Base-by-base conservation (phyloP, 1,139 yeast species). In the Candida sp. region DNA sequence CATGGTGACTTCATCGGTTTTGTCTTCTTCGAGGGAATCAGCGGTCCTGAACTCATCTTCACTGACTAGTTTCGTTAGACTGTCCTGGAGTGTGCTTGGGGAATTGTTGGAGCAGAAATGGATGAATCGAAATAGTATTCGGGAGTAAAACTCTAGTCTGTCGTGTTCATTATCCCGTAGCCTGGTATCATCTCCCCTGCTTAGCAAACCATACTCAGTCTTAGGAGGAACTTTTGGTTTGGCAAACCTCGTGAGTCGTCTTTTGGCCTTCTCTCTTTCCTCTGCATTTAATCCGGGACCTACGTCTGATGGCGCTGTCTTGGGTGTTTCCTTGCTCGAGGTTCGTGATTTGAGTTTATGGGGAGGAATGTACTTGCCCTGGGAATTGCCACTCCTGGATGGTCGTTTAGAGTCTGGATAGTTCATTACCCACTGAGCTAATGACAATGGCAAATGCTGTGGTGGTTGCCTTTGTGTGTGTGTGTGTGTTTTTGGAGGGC, bases 161-260 rank as follows among this genome's bases (percentile, higher is more conserved):
- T 75, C 81, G 5, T 55, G 51, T 11, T 64, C 63, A 57, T 79
- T 80, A n/a, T 69, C 58, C 54, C 80, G 84, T 28, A 85, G 66
- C 41, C 81, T 62, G 46, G 63, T 63, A 54, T 82, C 88, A 50
- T 83, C 88, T 0, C 89, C 89, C 48, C 89, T 68, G 56, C 89
- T 84, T 1, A 82, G 66, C 43, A 77, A 70, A 0, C 90, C 90
- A 57, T 77, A 83, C 5, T 52, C 46, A 12, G 46, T 26, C 30
- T 39, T 49, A 48, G 30, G 49, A 43, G 11, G 46, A 44, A 12
- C 42, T 37, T 34, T 40, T 7, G 56, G 50, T 17, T 54, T 52
- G 5, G 48, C 37, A 49, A 67, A 67, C 45, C 70, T 45, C 5
- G 51, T 50, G 7, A 57, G 56, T 55, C 71, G 50, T 46, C 52